phyloP scores from a whole-genome alignment of 129 eudicot species.

The Arctium minus region DNA sequence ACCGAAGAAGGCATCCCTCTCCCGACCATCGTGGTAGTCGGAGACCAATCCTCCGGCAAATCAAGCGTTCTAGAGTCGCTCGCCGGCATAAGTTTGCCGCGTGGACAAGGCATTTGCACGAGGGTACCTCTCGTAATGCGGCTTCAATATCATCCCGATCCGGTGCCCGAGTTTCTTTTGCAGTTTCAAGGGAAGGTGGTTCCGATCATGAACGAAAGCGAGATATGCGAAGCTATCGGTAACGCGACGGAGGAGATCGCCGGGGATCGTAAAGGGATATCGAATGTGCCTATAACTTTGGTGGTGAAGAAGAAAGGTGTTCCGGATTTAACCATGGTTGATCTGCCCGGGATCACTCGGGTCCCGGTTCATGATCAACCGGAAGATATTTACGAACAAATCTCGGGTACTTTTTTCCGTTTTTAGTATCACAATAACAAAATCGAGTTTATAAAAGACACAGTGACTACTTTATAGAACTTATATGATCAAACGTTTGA shows the following conservation, averaged over 20 bases:
- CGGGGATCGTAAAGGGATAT: constrained; percentile 27
- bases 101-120: constrained; percentile 44
- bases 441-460: too few species aligned
- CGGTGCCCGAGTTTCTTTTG: constrained; percentile 14
- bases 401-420: constrained; percentile 6
- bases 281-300: constrained; percentile 24
- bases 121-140: constrained; percentile 44
- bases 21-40: constrained; percentile 47
- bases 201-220: constrained; percentile 3
- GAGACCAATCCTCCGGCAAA: constrained; percentile 55
- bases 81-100: constrained; percentile 45
- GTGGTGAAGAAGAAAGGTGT: constrained; percentile 29
- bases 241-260: constrained; percentile 35
- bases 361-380: constrained; percentile 44
- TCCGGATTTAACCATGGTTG: constrained; percentile 34
- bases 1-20: constrained; percentile 47
- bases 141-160: constrained; percentile 18
- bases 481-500: too few species aligned
- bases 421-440: too few species aligned
- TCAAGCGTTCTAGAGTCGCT: constrained; percentile 46
- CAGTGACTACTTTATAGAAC: too few species aligned
- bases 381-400: constrained; percentile 33
- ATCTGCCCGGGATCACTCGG: constrained; percentile 44
- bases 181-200: constrained; percentile 14
- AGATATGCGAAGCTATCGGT: constrained; percentile 15